A percentile compares a stretch with the other conserved stretches of the same genome.
These are phyloP conservation scores for Dactylellina haptotyla DNA, from an alignment of 2,329 filamentous ascomycete genomes.

Conservation along the genomic window DNA sequence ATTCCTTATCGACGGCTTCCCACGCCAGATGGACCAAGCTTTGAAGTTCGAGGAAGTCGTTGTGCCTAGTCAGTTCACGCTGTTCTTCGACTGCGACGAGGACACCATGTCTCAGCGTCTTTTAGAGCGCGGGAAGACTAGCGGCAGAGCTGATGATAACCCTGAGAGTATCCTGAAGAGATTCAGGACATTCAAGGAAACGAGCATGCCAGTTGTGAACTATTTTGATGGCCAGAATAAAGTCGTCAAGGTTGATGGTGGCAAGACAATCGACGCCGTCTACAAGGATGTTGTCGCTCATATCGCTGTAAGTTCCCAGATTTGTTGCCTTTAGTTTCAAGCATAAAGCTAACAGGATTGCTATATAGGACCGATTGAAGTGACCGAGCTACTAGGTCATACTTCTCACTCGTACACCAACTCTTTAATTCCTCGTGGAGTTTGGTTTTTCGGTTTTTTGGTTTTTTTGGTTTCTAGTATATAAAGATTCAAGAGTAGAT, in stretches of 20 bases:
- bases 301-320: constrained; percentile 32
- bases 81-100: constrained; percentile 96
- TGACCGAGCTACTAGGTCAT: background rate
- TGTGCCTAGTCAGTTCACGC: constrained; percentile 81
- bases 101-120: constrained; percentile 84
- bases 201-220: constrained; percentile 95
- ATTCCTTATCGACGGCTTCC: constrained; percentile 84
- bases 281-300: constrained; percentile 41
- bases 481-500: constrained; percentile 39
- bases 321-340: background rate
- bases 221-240: constrained; percentile 79
- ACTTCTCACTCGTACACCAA: background rate
- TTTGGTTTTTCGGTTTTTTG: constrained; percentile 6
- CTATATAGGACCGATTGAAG: constrained; percentile 37
- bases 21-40: constrained; percentile 96
- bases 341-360: constrained; percentile 2
- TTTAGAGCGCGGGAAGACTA: constrained; percentile 90
- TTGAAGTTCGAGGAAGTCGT: constrained; percentile 91
- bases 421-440: background rate
- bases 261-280: constrained; percentile 38
- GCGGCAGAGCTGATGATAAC: constrained; percentile 91
- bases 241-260: constrained; percentile 79
- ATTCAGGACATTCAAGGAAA: constrained; percentile 92
- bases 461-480: constrained; percentile 32
- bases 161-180: constrained; percentile 95